Evolutionary conservation across 164 flowering plant genomes (phyloP).

Genomic region (Macadamia integrifolia): DNA sequence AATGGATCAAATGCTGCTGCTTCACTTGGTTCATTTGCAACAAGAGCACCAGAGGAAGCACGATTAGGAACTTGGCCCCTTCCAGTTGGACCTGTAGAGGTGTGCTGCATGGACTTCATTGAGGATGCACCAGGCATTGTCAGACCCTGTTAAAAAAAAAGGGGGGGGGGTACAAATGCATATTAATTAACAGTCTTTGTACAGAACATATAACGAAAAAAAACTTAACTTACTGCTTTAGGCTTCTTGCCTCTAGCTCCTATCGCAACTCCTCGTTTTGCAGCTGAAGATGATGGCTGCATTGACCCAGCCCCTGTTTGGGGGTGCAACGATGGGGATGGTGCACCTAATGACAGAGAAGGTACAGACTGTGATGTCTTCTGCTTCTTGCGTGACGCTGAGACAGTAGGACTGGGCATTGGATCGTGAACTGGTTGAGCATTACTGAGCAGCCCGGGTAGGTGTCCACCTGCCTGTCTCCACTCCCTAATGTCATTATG

Average conservation of each 20-base stretch:
- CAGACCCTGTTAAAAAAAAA: conserved; percentile 17
- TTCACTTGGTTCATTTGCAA: conserved; percentile 46
- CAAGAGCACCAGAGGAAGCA: conserved; percentile 42
- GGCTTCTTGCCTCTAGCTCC: conserved; percentile 40
- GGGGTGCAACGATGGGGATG: conserved; percentile 35
- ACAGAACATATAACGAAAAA: background rate
- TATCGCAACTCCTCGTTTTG: conserved; percentile 25
- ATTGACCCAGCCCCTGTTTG: conserved; percentile 31
- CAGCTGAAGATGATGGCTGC: conserved; percentile 43
- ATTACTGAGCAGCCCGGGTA: conserved; percentile 34
- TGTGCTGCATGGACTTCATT: conserved; percentile 43
- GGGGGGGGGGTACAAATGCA: background rate
- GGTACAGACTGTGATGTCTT: conserved; percentile 51
- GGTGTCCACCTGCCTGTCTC: conserved; percentile 71
- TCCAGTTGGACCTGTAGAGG: conserved; percentile 51
- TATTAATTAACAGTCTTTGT: background rate
- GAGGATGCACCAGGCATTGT: conserved; percentile 32
- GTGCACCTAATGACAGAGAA: conserved; percentile 35
- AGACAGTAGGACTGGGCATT: conserved; percentile 65
- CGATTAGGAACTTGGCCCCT: conserved; percentile 54
- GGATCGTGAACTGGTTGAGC: conserved; percentile 57
- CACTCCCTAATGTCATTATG: conserved; percentile 59
- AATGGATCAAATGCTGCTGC: conserved; percentile 44
- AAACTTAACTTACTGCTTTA: conserved; percentile 44
- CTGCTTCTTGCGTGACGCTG: conserved; percentile 81